phyloP scores from a whole-genome alignment of 148 eudicot species.

The Drosera capensis region DNA sequence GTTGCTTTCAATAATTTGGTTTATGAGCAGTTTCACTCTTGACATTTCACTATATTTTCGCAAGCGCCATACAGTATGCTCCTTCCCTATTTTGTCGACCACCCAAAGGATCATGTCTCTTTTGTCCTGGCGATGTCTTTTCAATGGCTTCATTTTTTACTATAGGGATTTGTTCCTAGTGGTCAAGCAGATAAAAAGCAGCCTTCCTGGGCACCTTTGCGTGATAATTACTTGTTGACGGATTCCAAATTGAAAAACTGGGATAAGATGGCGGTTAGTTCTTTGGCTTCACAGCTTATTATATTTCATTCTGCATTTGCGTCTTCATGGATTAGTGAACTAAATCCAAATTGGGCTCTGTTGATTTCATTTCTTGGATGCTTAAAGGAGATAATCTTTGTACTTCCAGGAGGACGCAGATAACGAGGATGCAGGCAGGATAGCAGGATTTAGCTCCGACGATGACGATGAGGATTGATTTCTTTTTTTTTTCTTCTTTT shows the following conservation, averaged over 20 bases:
- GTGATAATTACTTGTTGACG: slow-evolving; percentile 81
- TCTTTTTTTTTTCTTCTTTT: too few relatives aligned
- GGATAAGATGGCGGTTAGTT: slow-evolving; percentile 74
- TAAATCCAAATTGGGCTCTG: too few relatives aligned
- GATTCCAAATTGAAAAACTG: slow-evolving; percentile 87
- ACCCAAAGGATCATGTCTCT: too few relatives aligned
- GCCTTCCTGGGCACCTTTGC: slow-evolving; percentile 91
- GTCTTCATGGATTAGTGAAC: background rate
- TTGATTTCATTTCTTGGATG: too few relatives aligned
- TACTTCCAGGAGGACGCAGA: too few relatives aligned
- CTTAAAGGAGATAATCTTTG: too few relatives aligned
- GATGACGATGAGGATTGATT: too few relatives aligned
- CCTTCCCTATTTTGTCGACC: too few relatives aligned
- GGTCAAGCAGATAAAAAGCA: slow-evolving; percentile 26
- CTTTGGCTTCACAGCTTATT: background rate
- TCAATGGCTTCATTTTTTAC: background rate
- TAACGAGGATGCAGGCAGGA: too few relatives aligned
- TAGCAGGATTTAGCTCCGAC: too few relatives aligned
- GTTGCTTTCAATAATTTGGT: background rate
- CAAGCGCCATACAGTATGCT: too few relatives aligned
- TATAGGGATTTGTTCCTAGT: slow-evolving; percentile 30
- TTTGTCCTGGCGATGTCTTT: background rate
- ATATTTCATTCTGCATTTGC: background rate
- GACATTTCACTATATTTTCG: too few relatives aligned
- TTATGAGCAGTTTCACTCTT: background rate